Conservation (phyloP, 1,284 basidiomycete genomes). For the Moesziomyces sp. region DNA sequence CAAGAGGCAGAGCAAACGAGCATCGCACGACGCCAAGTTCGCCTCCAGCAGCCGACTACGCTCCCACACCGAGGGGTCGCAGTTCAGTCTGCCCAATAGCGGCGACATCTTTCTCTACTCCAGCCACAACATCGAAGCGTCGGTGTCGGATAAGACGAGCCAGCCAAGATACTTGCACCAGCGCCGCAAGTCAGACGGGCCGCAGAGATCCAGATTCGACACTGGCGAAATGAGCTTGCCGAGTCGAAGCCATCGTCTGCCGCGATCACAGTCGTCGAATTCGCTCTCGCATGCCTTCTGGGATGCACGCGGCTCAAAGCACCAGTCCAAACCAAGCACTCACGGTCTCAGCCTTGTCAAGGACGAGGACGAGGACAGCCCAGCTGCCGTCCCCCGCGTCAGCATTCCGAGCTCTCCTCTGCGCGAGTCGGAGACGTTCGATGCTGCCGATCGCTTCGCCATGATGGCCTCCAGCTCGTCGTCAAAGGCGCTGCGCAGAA, state of each 20-base stretch:
- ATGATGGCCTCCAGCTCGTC: constrained; percentile 28
- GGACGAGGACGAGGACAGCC: constrained; percentile 26
- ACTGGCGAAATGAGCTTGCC: constrained; percentile 2
- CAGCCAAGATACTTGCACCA: constrained; percentile 33
- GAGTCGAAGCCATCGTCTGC: constrained; percentile 22
- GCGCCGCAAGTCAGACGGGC: constrained; percentile 46
- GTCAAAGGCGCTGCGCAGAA: constrained; percentile 26
- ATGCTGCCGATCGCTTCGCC: constrained; percentile 16
- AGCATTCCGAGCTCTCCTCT: constrained; percentile 17
- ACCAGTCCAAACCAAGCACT: constrained; percentile 25
- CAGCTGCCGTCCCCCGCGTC: neutral
- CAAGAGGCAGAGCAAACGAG: constrained; percentile 37
- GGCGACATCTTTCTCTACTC: constrained; percentile 44
- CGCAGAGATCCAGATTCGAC: constrained; percentile 24
- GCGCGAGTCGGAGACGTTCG: constrained; percentile 22
- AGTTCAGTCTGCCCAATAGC: constrained; percentile 23
- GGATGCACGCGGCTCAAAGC: constrained; percentile 19
- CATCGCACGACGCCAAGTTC: constrained; percentile 30
- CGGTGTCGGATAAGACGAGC: constrained; percentile 6
- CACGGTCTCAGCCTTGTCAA: constrained; percentile 36
- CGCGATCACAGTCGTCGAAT: constrained; percentile 38
- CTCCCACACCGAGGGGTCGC: constrained; percentile 40
- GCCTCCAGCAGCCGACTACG: constrained; percentile 12
- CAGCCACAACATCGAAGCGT: constrained; percentile 26
- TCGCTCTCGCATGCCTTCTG: constrained; percentile 30